Percentiles rank a stretch among this genome's conserved stretches.
These are phyloP conservation scores for Aspergillus neotritici DNA, from an alignment of 2,329 filamentous ascomycete species.

Conservation along the genomic window DNA sequence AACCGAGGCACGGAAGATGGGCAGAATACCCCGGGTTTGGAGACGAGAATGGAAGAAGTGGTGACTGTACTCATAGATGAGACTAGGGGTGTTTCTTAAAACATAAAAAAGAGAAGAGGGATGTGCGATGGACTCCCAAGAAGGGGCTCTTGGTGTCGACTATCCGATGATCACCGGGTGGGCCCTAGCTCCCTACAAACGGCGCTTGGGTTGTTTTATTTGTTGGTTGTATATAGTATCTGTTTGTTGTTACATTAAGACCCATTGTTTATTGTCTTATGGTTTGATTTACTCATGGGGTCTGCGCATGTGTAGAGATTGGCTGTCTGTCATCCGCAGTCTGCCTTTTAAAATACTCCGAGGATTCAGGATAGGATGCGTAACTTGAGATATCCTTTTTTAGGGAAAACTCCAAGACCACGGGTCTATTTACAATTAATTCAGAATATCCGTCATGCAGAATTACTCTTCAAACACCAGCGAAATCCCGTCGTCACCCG, in stretches of 20 bases:
- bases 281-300: no score
- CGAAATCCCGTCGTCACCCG: slow-evolving; percentile 68
- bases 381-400: neutral
- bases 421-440: slow-evolving; percentile 12
- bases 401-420: no score
- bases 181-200: slow-evolving; percentile 17
- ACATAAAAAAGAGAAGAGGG: neutral
- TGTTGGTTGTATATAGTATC: slow-evolving; percentile 34
- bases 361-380: no score
- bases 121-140: slow-evolving; percentile 7
- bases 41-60: slow-evolving; percentile 5
- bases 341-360: no score
- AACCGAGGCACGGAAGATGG: slow-evolving; percentile 13
- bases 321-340: no score
- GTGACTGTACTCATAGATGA: neutral
- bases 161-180: slow-evolving; percentile 12
- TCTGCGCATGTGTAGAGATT: no score
- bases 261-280: slow-evolving; percentile 6
- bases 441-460: slow-evolving; percentile 1
- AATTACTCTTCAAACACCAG: slow-evolving; percentile 42
- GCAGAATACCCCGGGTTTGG: slow-evolving; percentile 20
- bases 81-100: neutral
- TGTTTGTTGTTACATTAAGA: slow-evolving; percentile 22
- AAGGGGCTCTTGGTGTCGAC: slow-evolving; percentile 6
- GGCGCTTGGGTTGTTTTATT: slow-evolving; percentile 29